Evolutionary conservation across 2,329 filamentous ascomycete species (phyloP).

Genomic region (Penicillium polonicum): DNA sequence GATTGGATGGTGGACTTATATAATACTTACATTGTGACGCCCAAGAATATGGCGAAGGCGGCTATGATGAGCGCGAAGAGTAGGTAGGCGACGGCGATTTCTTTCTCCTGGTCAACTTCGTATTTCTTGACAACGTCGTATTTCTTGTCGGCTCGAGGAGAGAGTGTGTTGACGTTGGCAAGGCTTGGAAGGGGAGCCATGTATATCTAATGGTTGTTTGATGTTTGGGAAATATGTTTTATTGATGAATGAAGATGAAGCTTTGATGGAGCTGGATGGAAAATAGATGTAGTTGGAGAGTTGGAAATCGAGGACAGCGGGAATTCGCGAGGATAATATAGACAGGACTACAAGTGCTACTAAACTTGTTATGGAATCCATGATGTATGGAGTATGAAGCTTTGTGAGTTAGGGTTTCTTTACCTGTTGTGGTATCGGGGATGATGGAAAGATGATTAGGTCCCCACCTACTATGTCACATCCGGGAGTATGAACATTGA

Average conservation of each 20-base stretch:
- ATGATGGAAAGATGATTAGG: neutral
- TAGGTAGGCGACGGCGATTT: neutral
- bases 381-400: neutral
- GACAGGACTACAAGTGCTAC: neutral
- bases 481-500: neutral
- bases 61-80: neutral
- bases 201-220: neutral
- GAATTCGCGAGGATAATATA: neutral
- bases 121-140: neutral
- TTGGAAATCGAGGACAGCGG: neutral
- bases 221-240: neutral
- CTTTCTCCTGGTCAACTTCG: neutral
- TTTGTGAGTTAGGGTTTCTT: neutral
- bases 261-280: neutral
- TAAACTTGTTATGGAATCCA: neutral
- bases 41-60: neutral
- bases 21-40: neutral
- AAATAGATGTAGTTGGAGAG: neutral
- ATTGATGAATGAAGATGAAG: neutral
- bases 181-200: neutral
- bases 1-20: neutral
- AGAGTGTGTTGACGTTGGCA: neutral
- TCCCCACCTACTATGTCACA: neutral
- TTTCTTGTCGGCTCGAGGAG: neutral
- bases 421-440: neutral